Evolutionary conservation across 106 monocot genomes (phyloP), one percentile per base, ranked within the genome.

Genomic region (Dendrobium huoshanense): DNA sequence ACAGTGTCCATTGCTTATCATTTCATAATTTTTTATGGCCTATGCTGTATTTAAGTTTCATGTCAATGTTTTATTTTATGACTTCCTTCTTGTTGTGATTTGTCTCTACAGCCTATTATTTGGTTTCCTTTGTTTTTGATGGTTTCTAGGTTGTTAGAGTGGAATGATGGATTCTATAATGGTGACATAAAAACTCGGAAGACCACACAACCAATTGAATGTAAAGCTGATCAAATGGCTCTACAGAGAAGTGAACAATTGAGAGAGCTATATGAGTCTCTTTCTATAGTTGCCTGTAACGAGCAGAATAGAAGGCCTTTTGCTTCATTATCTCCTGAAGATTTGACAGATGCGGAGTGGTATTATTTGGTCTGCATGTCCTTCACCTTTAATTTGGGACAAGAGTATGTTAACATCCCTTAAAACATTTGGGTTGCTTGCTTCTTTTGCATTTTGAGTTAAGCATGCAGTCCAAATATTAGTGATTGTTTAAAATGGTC

Each of bases 321-420:
- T 61, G 87, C 87, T 67, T 92, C 94, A 61, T 83, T 96, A 54
- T 94, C 88, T 80, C 96, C 94, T 55, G 96, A 96, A 82, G 96
- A 96, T 86, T 83, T 96, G 24, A 88, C 90, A 16, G 88, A 94
- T 64, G 75, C 87, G 0, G 96, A 94, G 80, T 96, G 94, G 96
- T 96, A 94, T 75, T 96, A 94, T 87, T 77, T 96, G 83, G 87
- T 96, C 64, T 96, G 96, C 87, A 96, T 94, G 96, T 92, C 96
- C 70, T 96, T 94, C 90, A 88, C 91, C 43, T 96, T 94, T 81
- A 42, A 65, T 72, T 79, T 81, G 65, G 92, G 88, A 58, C 87
- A 92, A 82, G 88, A 93, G 96, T 96, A 90, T 19, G 13, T 54
- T 55, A 45, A 56, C 80, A 24, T 67, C 22, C 22, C 61, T 22